A percentile compares a stretch with the other conserved stretches of the same genome.
These are phyloP conservation scores for Posidonia oceanica DNA, from an alignment of 116 monocot species.

Conservation along the genomic window DNA sequence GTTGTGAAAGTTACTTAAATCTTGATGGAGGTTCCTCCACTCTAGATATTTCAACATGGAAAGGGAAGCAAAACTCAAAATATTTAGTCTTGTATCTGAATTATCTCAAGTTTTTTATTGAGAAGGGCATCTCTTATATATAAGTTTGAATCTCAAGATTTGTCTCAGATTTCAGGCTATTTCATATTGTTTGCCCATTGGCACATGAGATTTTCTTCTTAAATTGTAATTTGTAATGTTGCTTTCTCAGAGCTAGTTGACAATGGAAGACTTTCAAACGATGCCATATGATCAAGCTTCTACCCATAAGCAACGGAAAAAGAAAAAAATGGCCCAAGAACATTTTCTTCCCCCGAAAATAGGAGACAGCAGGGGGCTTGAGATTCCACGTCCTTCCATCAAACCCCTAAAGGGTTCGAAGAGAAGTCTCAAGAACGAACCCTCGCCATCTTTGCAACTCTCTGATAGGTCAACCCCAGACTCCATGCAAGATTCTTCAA, in stretches of 20 bases:
- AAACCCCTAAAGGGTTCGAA: slow-evolving; percentile 33
- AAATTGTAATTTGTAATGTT: no score
- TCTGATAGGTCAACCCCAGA: slow-evolving; percentile 38
- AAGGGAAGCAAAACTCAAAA: no score
- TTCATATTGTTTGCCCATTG: no score
- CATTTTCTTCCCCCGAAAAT: slow-evolving; percentile 16
- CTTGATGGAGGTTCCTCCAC: no score
- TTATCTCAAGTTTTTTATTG: no score
- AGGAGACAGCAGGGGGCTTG: slow-evolving; percentile 14
- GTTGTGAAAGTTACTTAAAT: no score
- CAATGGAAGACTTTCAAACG: slow-evolving; percentile 41
- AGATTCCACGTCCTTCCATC: slow-evolving; percentile 9
- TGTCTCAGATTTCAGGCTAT: no score
- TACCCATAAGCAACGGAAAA: slow-evolving; percentile 34
- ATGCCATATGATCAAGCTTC: slow-evolving; percentile 10
- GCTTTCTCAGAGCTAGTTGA: neutral
- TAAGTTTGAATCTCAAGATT: no score
- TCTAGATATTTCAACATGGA: no score
- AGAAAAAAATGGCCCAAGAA: slow-evolving; percentile 21
- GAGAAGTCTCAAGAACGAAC: slow-evolving; percentile 26
- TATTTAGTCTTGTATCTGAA: no score
- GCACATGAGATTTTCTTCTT: no score
- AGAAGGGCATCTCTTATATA: no score
- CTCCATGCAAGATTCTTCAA: slow-evolving; percentile 41
- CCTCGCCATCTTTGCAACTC: slow-evolving; percentile 21